These are phyloP conservation scores for Metschnikowia cubensis DNA, from an alignment of 805 yeast species.

Conservation along the genomic window DNA sequence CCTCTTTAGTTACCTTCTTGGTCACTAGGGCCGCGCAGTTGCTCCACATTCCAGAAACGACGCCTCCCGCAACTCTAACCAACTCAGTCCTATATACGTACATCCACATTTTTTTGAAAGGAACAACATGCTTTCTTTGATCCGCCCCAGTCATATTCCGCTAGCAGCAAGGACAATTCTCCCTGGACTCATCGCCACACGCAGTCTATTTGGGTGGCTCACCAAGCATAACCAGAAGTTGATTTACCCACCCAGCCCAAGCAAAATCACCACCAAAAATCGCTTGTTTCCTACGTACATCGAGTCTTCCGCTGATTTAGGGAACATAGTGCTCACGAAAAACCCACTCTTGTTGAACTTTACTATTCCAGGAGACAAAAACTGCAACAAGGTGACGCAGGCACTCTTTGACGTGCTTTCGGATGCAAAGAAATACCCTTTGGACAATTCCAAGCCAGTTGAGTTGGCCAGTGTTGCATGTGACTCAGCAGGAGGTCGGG, in stretches of 20 bases:
- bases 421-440: constrained; percentile 21
- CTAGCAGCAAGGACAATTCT: constrained; percentile 8
- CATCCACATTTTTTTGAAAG: not conserved
- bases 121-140: constrained; percentile 8
- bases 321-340: constrained; percentile 47
- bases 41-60: not conserved
- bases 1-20: not conserved
- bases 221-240: constrained; percentile 19
- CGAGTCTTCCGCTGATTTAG: constrained; percentile 55
- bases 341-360: constrained; percentile 70
- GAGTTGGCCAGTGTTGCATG: constrained; percentile 69
- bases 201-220: constrained; percentile 17
- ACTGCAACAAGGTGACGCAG: constrained; percentile 59
- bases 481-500: constrained; percentile 61
- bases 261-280: constrained; percentile 35
- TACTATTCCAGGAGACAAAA: constrained; percentile 60
- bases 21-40: not conserved
- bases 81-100: not conserved
- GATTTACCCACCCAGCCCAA: constrained; percentile 41
- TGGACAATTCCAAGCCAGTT: constrained; percentile 40
- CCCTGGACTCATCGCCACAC: constrained; percentile 1
- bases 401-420: constrained; percentile 45
- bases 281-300: constrained; percentile 41
- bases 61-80: not conserved
- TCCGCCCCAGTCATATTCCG: constrained; percentile 8